Conservation (phyloP, 1,139 yeast genomes). For the Blastobotrys arbuscula region DNA sequence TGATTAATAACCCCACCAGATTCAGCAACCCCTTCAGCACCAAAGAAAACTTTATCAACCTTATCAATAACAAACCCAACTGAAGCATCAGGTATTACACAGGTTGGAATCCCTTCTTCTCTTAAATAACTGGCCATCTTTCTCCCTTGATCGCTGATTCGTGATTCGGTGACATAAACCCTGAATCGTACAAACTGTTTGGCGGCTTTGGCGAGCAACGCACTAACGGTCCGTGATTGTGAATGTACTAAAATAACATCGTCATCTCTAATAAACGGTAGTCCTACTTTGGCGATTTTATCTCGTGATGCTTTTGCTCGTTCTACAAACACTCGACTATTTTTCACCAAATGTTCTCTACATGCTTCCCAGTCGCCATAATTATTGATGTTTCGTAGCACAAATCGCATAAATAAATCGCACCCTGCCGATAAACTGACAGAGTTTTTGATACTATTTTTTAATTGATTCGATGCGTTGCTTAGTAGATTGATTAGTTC, state of each 20-base stretch:
- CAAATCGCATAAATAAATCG: slow-evolving; percentile 92
- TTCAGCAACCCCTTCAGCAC: slow-evolving; percentile 99
- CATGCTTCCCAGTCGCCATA: slow-evolving; percentile 98
- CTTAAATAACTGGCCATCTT: slow-evolving; percentile 66
- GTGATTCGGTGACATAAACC: slow-evolving; percentile 87
- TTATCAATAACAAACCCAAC: slow-evolving; percentile 90
- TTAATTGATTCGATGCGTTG: slow-evolving; percentile 67
- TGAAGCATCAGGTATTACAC: slow-evolving; percentile 85
- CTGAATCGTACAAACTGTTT: slow-evolving; percentile 71
- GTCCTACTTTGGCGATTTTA: slow-evolving; percentile 82
- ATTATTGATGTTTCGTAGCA: slow-evolving; percentile 78
- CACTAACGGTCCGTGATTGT: slow-evolving; percentile 82
- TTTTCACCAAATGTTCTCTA: slow-evolving; percentile 78
- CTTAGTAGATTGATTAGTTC: slow-evolving; percentile 81
- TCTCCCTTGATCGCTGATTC: slow-evolving; percentile 79
- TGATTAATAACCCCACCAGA: slow-evolving; percentile 97
- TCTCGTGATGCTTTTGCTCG: slow-evolving; percentile 88
- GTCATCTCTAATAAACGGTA: slow-evolving; percentile 87
- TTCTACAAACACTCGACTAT: slow-evolving; percentile 86
- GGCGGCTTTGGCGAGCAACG: slow-evolving; percentile 70
- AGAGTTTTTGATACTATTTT: slow-evolving; percentile 78
- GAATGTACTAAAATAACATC: slow-evolving; percentile 88
- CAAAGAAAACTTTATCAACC: slow-evolving; percentile 89
- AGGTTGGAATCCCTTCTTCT: slow-evolving; percentile 82
- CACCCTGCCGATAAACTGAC: slow-evolving; percentile 95